Percentiles rank a stretch among this genome's conserved stretches.
Conservation (phyloP, 371 early-diverging fungal species). For the Caulochytrium protostelioides region DNA sequence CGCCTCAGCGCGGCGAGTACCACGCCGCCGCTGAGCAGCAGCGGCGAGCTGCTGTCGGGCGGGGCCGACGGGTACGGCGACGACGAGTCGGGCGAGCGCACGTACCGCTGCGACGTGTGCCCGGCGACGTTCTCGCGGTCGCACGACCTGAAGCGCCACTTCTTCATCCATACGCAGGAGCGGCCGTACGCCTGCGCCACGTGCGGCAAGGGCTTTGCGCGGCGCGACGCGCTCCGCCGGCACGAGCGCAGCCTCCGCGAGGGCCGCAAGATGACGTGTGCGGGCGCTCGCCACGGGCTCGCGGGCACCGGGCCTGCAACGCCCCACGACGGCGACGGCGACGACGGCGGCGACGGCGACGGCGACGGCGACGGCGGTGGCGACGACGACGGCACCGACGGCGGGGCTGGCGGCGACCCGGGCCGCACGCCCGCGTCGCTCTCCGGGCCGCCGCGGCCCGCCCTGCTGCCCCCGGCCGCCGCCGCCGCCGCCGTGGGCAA, state of each 20-base stretch:
- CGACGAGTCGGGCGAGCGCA: background rate
- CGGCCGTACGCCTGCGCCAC: slow-evolving; percentile 17
- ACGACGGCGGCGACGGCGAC: too few species aligned
- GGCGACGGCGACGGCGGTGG: too few species aligned
- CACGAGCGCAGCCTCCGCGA: slow-evolving; percentile 17
- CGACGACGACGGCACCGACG: too few species aligned
- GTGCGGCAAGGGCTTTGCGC: slow-evolving; percentile 19
- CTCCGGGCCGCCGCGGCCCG: too few species aligned
- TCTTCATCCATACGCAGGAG: slow-evolving; percentile 19
- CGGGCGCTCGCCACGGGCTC: too few species aligned
- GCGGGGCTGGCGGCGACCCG: too few species aligned
- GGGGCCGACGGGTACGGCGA: background rate
- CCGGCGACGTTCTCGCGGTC: slow-evolving; percentile 15
- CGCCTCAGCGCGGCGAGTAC: background rate
- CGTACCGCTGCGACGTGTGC: slow-evolving; percentile 18
- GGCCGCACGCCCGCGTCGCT: too few species aligned
- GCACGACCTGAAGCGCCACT: slow-evolving; percentile 20
- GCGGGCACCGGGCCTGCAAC: too few species aligned
- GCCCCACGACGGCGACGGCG: too few species aligned
- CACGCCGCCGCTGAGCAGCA: background rate
- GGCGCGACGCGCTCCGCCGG: slow-evolving; percentile 17
- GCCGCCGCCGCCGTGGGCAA: too few species aligned
- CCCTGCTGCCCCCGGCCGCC: too few species aligned
- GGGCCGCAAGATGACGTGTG: slow-evolving; percentile 17
- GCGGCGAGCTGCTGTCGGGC: too few species aligned